Conservation (phyloP, 495 filamentous ascomycete species). For the Xylaria castorea region DNA sequence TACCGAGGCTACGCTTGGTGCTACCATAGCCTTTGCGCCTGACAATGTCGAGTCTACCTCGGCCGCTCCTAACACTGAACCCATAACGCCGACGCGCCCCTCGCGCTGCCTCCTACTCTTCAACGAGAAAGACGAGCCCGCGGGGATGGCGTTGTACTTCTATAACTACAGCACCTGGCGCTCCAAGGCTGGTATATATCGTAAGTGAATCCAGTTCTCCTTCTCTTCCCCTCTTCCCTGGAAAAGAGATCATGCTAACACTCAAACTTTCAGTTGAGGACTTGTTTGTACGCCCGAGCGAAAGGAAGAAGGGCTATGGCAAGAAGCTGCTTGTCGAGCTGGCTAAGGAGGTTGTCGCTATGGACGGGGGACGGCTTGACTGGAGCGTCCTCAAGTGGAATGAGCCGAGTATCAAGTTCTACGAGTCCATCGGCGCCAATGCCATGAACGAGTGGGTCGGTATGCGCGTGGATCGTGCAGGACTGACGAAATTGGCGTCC, state of each 20-base stretch:
- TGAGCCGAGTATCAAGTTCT: constrained; percentile 86
- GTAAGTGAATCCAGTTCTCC: not conserved
- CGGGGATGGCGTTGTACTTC: constrained; percentile 66
- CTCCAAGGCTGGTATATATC: constrained; percentile 83
- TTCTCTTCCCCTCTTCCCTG: not conserved
- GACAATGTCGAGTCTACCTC: constrained; percentile 42
- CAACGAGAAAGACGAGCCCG: constrained; percentile 47
- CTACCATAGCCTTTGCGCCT: constrained; percentile 79
- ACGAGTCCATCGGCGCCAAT: constrained; percentile 81
- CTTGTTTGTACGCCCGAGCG: constrained; percentile 76
- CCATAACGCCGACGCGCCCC: constrained; percentile 48
- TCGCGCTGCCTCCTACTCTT: constrained; percentile 57
- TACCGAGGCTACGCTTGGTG: constrained; percentile 72
- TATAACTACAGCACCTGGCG: constrained; percentile 81
- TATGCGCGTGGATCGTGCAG: constrained; percentile 85
- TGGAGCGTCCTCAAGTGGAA: constrained; percentile 96
- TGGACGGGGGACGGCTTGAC: constrained; percentile 79
- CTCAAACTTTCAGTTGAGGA: constrained; percentile 67
- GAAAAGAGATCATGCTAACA: not conserved
- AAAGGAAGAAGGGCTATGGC: constrained; percentile 80
- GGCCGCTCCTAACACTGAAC: constrained; percentile 49
- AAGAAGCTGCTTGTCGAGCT: constrained; percentile 75
- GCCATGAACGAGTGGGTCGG: constrained; percentile 86
- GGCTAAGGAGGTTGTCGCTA: constrained; percentile 74
- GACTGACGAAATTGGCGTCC: constrained; percentile 65